Evolutionary conservation across 257 asterid species (phyloP).

Genomic region (Capsicum rhomboideum): DNA sequence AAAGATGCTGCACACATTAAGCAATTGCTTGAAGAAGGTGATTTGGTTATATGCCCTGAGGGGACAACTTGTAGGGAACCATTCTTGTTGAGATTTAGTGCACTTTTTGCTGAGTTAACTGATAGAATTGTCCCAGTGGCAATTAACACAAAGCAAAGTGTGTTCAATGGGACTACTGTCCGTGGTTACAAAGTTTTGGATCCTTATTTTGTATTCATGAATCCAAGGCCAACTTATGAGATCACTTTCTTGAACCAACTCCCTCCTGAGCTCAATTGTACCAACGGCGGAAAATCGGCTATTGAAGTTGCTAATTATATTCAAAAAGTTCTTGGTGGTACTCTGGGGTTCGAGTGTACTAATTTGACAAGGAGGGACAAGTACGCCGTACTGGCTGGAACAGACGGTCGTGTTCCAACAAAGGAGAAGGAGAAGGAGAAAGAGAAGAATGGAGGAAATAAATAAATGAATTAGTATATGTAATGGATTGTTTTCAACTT

Average conservation of each 20-base stretch:
- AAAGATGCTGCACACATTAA: conserved; percentile 67
- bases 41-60: conserved; percentile 74
- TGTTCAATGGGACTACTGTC: conserved; percentile 75
- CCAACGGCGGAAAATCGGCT: conserved; percentile 65
- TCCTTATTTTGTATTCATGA: conserved; percentile 88
- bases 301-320: conserved; percentile 80
- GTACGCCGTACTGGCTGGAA: conserved; percentile 78
- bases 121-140: conserved; percentile 92
- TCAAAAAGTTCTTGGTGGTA: conserved; percentile 73
- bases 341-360: conserved; percentile 80
- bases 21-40: conserved; percentile 63
- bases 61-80: conserved; percentile 91
- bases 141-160: conserved; percentile 49
- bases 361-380: conserved; percentile 76
- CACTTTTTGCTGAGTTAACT: conserved; percentile 79
- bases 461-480: neutral
- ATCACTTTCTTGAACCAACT: conserved; percentile 62
- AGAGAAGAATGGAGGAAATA: conserved; percentile 7
- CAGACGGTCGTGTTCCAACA: conserved; percentile 44
- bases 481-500: neutral
- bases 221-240: conserved; percentile 78
- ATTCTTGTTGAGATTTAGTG: conserved; percentile 70
- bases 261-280: conserved; percentile 50
- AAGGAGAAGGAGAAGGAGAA: conserved; percentile 15
- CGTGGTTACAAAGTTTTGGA: conserved; percentile 64